phyloP scores from a whole-genome alignment of 2,329 filamentous ascomycete genomes.

The Phyllosticta paracitricarpa region DNA sequence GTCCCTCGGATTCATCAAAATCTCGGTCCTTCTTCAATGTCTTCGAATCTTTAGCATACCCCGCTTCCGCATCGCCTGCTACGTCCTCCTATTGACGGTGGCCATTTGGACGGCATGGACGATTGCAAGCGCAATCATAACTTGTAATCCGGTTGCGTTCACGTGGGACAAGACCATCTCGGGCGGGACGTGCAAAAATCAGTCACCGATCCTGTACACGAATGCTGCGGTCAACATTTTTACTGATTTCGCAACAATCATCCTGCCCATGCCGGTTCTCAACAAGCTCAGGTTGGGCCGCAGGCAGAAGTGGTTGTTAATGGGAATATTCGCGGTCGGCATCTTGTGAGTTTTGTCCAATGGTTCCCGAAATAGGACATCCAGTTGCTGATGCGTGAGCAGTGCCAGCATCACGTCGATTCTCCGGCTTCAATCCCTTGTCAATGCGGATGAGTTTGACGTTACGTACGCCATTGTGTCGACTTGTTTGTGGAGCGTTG shows the following conservation, averaged over 20 bases:
- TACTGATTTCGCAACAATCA: constrained; percentile 5
- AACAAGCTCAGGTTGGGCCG: background rate
- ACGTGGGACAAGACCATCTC: background rate
- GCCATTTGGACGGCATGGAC: background rate
- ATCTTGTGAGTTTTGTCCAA: constrained; percentile 1
- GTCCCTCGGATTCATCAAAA: constrained; percentile 8
- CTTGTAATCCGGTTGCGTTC: constrained; percentile 4
- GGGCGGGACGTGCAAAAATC: background rate
- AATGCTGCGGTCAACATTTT: constrained; percentile 6
- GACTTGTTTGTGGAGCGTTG: background rate
- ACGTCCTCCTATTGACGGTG: constrained; percentile 1
- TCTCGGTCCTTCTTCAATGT: constrained; percentile 9
- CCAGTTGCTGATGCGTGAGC: background rate
- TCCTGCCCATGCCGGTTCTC: constrained; percentile 3
- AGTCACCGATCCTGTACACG: constrained; percentile 3
- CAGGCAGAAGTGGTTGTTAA: background rate
- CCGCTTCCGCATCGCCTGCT: background rate
- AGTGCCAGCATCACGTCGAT: constrained; percentile 6
- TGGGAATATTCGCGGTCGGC: constrained; percentile 6
- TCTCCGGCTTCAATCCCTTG: constrained; percentile 5
- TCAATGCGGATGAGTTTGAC: background rate
- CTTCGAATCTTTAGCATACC: constrained; percentile 8
- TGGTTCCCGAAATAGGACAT: background rate
- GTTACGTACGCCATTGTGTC: background rate
- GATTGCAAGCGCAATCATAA: constrained; percentile 2